phyloP scores from a whole-genome alignment of 2,329 filamentous ascomycete genomes.

The Ophiostoma sp. region DNA sequence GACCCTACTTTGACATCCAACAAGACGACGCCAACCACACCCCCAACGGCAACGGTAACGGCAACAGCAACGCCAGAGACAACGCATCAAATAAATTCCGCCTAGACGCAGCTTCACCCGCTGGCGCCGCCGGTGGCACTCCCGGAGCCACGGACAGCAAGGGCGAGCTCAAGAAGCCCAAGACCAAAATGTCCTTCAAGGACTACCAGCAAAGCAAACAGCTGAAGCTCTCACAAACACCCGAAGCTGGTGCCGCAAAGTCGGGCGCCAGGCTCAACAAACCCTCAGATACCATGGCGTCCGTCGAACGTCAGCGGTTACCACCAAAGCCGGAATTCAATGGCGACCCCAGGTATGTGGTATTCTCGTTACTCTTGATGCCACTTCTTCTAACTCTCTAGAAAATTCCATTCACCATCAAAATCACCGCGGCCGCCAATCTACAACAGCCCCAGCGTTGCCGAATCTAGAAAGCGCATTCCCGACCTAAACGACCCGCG shows the following conservation, averaged over 20 bases:
- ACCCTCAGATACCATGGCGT: conserved; percentile 26
- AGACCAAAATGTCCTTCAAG: conserved; percentile 48
- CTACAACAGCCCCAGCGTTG: conserved; percentile 36
- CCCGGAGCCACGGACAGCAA: conserved; percentile 31
- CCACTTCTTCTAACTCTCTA: conserved; percentile 26
- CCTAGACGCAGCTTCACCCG: conserved; percentile 25
- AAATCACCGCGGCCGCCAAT: conserved; percentile 32
- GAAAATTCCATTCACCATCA: conserved; percentile 27
- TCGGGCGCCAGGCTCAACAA: conserved; percentile 22
- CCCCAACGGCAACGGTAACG: conserved; percentile 23
- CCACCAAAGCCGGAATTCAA: conserved; percentile 25
- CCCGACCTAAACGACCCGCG: conserved; percentile 44
- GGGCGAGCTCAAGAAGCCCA: conserved; percentile 31
- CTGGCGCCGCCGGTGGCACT: conserved; percentile 19
- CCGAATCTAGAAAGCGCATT: conserved; percentile 45
- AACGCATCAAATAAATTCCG: conserved; percentile 27
- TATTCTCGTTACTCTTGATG: not conserved
- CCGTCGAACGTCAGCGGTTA: conserved; percentile 20
- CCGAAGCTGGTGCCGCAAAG: conserved; percentile 36
- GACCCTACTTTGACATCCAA: conserved; percentile 54
- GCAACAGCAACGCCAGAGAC: conserved; percentile 13
- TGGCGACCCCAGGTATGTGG: conserved; percentile 32
- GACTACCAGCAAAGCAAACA: conserved; percentile 54
- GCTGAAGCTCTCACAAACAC: conserved; percentile 41
- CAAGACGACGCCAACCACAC: conserved; percentile 38